phyloP scores from a whole-genome alignment of 202 grass and related monocot genomes.

The Schoenoplectus tabernaemontani region DNA sequence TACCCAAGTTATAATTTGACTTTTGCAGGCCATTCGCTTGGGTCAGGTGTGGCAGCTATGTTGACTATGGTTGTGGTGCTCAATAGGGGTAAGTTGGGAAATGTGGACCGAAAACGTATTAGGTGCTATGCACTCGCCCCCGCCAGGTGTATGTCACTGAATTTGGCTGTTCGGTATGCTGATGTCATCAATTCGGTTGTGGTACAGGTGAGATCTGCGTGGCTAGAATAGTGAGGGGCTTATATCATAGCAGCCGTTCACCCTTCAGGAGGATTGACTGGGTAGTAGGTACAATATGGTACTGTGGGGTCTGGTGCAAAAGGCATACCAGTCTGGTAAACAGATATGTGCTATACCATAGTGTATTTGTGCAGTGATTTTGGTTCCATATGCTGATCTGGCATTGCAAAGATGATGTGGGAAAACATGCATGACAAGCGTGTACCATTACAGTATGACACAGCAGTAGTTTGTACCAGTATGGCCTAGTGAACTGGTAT shows the following conservation, averaged over 20 bases:
- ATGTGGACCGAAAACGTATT: slow-evolving; percentile 39
- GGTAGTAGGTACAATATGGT: too few relatives aligned
- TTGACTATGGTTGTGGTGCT: slow-evolving; percentile 67
- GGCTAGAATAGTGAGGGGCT: too few relatives aligned
- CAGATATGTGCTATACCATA: too few relatives aligned
- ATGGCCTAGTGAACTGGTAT: not conserved
- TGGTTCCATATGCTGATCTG: too few relatives aligned
- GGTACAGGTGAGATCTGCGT: slow-evolving; percentile 62
- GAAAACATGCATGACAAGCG: too few relatives aligned
- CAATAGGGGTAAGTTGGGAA: slow-evolving; percentile 66
- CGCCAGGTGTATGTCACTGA: slow-evolving; percentile 79
- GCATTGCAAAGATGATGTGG: not conserved
- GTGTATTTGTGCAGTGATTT: too few relatives aligned
- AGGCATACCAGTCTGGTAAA: too few relatives aligned
- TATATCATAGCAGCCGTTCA: too few relatives aligned
- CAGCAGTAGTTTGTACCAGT: not conserved
- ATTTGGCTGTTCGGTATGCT: slow-evolving; percentile 77
- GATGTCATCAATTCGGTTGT: slow-evolving; percentile 86
- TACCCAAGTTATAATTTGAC: slow-evolving; percentile 70
- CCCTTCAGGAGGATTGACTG: too few relatives aligned
- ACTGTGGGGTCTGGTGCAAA: too few relatives aligned
- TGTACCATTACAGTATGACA: not conserved
- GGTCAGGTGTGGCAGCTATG: slow-evolving; percentile 82
- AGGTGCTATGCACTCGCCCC: slow-evolving; percentile 65
- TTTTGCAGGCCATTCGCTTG: slow-evolving; percentile 74